Base-by-base conservation (phyloP, 768 basidiomycete species). In the Russula sp. region DNA sequence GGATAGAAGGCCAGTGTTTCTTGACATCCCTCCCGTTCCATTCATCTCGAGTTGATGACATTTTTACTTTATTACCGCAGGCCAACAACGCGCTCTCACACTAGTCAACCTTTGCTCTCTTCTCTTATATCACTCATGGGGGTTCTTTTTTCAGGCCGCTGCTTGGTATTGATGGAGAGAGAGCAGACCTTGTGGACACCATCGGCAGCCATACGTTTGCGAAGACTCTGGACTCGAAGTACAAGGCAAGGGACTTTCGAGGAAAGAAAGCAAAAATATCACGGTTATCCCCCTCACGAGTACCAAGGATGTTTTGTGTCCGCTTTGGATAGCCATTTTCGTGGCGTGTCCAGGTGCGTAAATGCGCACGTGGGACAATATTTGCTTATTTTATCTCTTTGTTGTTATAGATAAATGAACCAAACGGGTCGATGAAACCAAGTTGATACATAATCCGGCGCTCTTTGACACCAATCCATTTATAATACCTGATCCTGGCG, bases 181-280 rank as follows among this genome's bases (percentile, higher is more conserved):
- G 86, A 84, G 69, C 81, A 88, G 70, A 85, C 0, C 79, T 94
- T 1, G 90, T 94, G 10, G 91, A 94, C 72, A 90, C 90, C 0
- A 91, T 94, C 28, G 91, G 90, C 34, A 90, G 88, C 69, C 92
- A 88, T 73, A 90, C 89, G 0, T 87, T 92, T 67, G 90, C 89
- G 2, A 94, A 92, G 74, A 92, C 89, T 0, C 76, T 94, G 9
- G 91, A n/a, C n/a, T n/a, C n/a, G n/a, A n/a, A 94, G 73, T 90
- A 90, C 70, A 89, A 90, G 72, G 89, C 89, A 94, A 94, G 73
- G 85, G 84, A 5, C 77, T 92, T 18, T 69, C 64, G 22, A 16
- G 40, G 40, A 85, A 84, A 51, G 77, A 84, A 4, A 83, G 83
- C 3, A 87, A 90, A 67, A 87, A 91, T 36, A 84, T 90, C 11